A percentile compares a stretch with the other conserved stretches of the same genome.
Evolutionary conservation across 305 asterid species (phyloP).

Genomic region (Salvia sclarea): DNA sequence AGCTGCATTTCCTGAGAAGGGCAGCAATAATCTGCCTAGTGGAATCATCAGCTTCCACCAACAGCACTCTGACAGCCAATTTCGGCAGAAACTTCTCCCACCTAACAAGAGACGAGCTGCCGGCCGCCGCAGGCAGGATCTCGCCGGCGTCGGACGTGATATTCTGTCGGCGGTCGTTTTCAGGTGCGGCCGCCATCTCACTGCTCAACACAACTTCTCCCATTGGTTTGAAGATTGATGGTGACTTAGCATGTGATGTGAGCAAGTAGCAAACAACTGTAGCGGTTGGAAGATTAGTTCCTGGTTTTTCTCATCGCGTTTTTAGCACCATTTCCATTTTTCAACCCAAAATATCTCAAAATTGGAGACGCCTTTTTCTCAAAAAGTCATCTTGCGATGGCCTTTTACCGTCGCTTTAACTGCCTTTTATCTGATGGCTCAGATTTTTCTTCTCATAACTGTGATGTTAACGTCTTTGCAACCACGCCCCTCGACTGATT

Average conservation of each 20-base stretch:
- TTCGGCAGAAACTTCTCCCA: constrained; percentile 85
- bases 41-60: constrained; percentile 89
- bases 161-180: constrained; percentile 20
- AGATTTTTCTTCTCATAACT: constrained; percentile 4
- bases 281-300: constrained; percentile 25
- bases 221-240: constrained; percentile 35
- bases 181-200: constrained; percentile 34
- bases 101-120: constrained; percentile 39
- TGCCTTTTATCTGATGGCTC: constrained; percentile 56
- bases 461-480: constrained; percentile 4
- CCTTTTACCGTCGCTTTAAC: constrained; percentile 33
- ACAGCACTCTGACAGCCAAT: constrained; percentile 68
- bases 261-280: constrained; percentile 7
- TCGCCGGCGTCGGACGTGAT: constrained; percentile 31
- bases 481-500: not conserved
- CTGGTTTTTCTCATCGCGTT: constrained; percentile 15
- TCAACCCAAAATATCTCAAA: constrained; percentile 46
- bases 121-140: constrained; percentile 18
- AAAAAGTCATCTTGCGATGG: constrained; percentile 30
- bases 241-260: not conserved
- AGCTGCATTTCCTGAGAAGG: constrained; percentile 90
- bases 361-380: constrained; percentile 21
- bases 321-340: constrained; percentile 20
- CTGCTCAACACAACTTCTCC: constrained; percentile 59
- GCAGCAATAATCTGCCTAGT: constrained; percentile 88